phyloP scores from a whole-genome alignment of 2,329 filamentous ascomycete genomes.

The Aspergillus felis region DNA sequence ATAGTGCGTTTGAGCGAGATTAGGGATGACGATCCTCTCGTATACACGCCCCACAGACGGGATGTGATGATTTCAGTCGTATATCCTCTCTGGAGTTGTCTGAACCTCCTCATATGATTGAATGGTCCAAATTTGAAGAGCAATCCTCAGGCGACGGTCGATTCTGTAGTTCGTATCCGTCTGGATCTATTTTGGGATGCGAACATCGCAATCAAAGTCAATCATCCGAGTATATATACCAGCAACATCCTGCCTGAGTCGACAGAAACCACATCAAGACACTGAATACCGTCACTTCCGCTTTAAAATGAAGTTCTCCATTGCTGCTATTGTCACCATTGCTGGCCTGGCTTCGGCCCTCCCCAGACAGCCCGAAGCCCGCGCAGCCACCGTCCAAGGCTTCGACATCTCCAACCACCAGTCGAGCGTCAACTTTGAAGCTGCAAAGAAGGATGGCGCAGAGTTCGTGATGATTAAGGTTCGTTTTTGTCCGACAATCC shows the following conservation, averaged over 20 bases:
- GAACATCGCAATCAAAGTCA: neutral
- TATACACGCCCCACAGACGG: neutral
- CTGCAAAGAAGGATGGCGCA: slow-evolving; percentile 8
- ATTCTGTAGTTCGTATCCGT: neutral
- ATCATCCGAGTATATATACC: neutral
- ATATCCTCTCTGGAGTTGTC: neutral
- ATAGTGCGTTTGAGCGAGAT: neutral
- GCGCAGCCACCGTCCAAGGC: slow-evolving; percentile 4
- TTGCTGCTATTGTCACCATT: neutral
- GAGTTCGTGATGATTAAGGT: slow-evolving; percentile 12
- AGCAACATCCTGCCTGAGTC: neutral
- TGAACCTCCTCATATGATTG: neutral
- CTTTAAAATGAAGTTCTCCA: slow-evolving; percentile 5
- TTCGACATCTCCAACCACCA: slow-evolving; percentile 14
- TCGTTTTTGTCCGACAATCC: neutral
- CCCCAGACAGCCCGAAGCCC: neutral
- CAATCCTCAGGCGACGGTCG: neutral
- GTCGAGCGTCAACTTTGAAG: slow-evolving; percentile 6
- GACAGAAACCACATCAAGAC: neutral
- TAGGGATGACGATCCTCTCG: neutral
- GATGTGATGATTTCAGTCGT: neutral
- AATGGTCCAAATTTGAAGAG: neutral
- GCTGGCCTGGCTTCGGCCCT: slow-evolving; percentile 2
- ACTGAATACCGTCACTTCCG: neutral
- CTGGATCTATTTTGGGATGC: neutral